A percentile compares a stretch with the other conserved stretches of the same genome.
phyloP scores from a whole-genome alignment of 164 flowering plant species.

The Berberis thunbergii region DNA sequence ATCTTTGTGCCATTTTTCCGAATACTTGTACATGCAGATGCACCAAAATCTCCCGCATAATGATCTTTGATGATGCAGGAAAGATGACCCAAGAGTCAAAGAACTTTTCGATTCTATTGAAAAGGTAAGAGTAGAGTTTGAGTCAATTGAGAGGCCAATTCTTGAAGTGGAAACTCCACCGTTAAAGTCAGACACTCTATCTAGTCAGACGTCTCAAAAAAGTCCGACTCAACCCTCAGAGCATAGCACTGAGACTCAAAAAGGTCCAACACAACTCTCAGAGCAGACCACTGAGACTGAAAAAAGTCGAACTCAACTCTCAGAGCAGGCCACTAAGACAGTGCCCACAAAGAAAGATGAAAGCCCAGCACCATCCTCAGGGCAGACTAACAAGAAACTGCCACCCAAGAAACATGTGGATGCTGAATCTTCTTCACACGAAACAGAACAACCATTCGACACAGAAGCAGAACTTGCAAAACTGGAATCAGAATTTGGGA shows the following conservation, averaged over 20 bases:
- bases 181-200: constrained; percentile 22
- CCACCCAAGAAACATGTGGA: constrained; percentile 19
- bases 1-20: background rate
- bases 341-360: background rate
- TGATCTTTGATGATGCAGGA: constrained; percentile 39
- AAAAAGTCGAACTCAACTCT: too few relatives aligned
- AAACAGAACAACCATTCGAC: constrained; percentile 41
- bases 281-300: constrained; percentile 1
- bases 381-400: constrained; percentile 1
- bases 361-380: background rate
- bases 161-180: constrained; percentile 58
- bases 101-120: constrained; percentile 69
- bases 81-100: constrained; percentile 54
- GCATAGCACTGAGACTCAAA: constrained; percentile 7
- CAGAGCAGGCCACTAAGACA: constrained; percentile 1
- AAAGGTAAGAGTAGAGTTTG: constrained; percentile 59
- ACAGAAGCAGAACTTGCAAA: constrained; percentile 78
- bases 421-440: constrained; percentile 12
- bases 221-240: constrained; percentile 12
- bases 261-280: constrained; percentile 13
- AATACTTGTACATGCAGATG: background rate
- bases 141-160: constrained; percentile 70
- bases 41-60: constrained; percentile 1
- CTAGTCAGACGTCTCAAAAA: constrained; percentile 20
- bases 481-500: constrained; percentile 89